Base-by-base conservation (phyloP, 2,329 filamentous ascomycete genomes). In the Exophiala oligosperma region DNA sequence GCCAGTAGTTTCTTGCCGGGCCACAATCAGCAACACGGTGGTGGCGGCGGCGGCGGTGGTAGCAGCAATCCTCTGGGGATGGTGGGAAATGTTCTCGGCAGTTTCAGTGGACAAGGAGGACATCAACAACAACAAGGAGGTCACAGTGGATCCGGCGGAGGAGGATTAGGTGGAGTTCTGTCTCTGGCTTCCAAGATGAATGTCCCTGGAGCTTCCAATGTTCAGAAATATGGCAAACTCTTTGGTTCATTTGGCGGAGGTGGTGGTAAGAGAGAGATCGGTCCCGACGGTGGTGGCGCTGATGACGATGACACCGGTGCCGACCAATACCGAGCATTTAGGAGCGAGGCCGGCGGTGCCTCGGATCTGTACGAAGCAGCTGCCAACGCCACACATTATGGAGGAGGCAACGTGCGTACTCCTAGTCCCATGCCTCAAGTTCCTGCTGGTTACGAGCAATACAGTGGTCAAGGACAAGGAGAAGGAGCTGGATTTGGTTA, bases 201-300 rank as follows among this genome's bases (percentile, higher is more conserved):
- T 9, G 62, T 66, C 40, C 63, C 64, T 1, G 66, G 66, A 2
- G 56, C 62, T 1, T 48, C 52, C 9, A 59, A 60, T 23, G 55
- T 62, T 40, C 64, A 57, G 57, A 66, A 64, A 50, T 67, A 66
- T 59, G 48, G 43, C 40, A 68, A 68, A 52, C 56, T 65, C 37
- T 56, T 60, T 32, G 57, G 59, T 29, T 53, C 51, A 4, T 52
- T 61, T 35, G 59, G 62, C 3, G 40, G 40, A 17, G 40, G 40
- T 21, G 40, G 40, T 7, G 40, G 40, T 4, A 38, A 48, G n/a
- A 55, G 61, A 29, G 61, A 35, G 11, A 35, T 35, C 32, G 32
- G 58, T 21, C 56, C 61, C 2, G 58, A 63, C 41, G 57, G 55
- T 26, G 44, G 56, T 4, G 56, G 54, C 28, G 17, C 26, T 37